Evolutionary conservation across 2,329 filamentous ascomycete species (phyloP), one percentile per base, ranked within the genome.

Genomic region (Aspergillus uvarum): DNA sequence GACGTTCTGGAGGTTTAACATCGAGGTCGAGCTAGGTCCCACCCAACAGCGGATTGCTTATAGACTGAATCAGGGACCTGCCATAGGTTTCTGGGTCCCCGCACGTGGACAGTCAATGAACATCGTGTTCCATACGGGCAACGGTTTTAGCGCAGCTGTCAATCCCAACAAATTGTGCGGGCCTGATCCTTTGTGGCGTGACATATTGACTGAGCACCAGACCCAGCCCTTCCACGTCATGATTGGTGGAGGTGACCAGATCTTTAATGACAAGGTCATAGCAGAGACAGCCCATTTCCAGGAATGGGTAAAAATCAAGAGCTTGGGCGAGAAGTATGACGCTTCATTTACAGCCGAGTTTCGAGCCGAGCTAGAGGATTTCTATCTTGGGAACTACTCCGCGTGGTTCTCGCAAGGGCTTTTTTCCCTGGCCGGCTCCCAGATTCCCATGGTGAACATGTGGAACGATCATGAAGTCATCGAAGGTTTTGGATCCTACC

Each of bases 391-490:
- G 60, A 86, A 91, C 21, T 99, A 99, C 70, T 87, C 87, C 61
- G 90, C 88, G 83, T 99, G 95, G 93, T 99, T 98, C 76, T 97
- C 93, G 0, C 93, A 96, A 70, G 95, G 96, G 0, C 80, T 98
- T 5, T 99, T 97, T 70, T 87, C 90, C n/a, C 85, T 99, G 72
- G 95, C 94, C 5, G 93, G 89, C 68, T 90, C 90, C 2, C 94
- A 98, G 73, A 98, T 99, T 50, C 93, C 95, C 8, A 98, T 97
- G 93, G 86, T 99, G 69, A 99, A 99, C 74, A 93, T 99, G 75
- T 97, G 90, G 82, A 94, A 98, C 74, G 95, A 98, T 68, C 95
- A 98, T 72, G 91, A 95, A 67, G 90, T 93, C 67, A 93, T 93
- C 64, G 89, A 93, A 76, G 95, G 96, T 1, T 99, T 89, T 72